Base-by-base conservation (phyloP, 75 land plant species). In the Cupressus sempervirens region DNA sequence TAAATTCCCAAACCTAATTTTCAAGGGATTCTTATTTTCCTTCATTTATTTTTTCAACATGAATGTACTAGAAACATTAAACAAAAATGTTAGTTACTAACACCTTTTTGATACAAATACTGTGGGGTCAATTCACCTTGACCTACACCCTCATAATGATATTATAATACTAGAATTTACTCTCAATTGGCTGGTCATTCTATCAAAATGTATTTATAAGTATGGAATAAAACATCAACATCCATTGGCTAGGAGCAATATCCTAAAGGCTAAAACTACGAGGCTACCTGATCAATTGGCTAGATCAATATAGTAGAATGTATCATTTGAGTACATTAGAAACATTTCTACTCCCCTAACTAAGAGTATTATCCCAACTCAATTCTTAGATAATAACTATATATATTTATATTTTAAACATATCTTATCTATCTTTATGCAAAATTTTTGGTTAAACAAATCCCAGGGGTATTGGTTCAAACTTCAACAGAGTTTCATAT, bases 1-100 rank as follows among this genome's bases (percentile, higher is more conserved):
- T 94, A 82, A 16, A 84, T 26, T 10, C 36, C 41, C 4, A 35
- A 12, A 15, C 29, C 9, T 86, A 29, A 29, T 67, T 26, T 40
- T 11, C 18, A 84, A 7, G 4, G 38, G 12, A 43, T 77, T 77
- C 32, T 23, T 36, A 23, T 38, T 35, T 77, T 45, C 6, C 9
- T 84, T 1, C 14, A 14, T 81, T 81, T 46, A 7, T 50, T 82
- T 54, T 32, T 26, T 3, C 74, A 72, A 8, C 32, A 72, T 20
- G 13, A 32, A 12, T 72, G 74, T 14, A 72, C 35, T 72, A 32
- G 12, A n/a, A 23, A 29, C 26, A 62, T 2, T 23, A 62, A 23
- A 6, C 26, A 56, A 56, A 56, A 56, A 56, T 20, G 62, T 56
- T 26, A 20, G 62, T 56, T 20, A 20, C 20, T 18, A 56, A 56